Evolutionary conservation across 257 asterid species (phyloP).

Genomic region (Thymus quinquecostatus): DNA sequence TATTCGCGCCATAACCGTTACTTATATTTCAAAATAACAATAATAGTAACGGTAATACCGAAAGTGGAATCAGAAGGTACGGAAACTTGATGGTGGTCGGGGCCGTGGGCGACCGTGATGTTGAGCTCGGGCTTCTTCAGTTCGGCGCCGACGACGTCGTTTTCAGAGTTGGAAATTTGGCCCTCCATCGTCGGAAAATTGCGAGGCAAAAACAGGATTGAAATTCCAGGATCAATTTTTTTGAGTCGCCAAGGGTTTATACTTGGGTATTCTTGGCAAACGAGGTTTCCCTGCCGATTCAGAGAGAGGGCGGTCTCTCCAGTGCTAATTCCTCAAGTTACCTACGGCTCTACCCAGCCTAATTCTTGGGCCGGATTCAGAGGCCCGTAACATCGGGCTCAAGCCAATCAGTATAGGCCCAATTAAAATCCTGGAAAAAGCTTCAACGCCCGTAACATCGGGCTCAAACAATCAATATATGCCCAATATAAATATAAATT

Average conservation of each 20-base stretch:
- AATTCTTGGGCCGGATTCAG: too few relatives aligned
- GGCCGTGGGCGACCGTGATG: constrained; percentile 45
- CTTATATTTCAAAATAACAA: background rate
- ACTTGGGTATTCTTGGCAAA: background rate
- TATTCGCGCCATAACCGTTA: background rate
- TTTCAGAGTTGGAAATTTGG: constrained; percentile 21
- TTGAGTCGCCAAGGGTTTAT: constrained; percentile 15
- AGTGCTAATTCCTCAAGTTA: constrained; percentile 21
- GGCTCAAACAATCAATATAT: too few relatives aligned
- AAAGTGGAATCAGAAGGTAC: constrained; percentile 47
- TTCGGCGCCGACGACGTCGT: constrained; percentile 30
- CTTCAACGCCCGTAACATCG: too few relatives aligned
- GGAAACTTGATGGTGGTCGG: constrained; percentile 36
- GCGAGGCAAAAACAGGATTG: constrained; percentile 18
- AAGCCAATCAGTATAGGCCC: too few relatives aligned
- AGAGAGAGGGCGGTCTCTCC: background rate
- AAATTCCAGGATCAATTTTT: background rate
- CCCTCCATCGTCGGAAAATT: constrained; percentile 35
- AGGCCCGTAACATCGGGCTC: too few relatives aligned
- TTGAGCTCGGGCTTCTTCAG: constrained; percentile 32
- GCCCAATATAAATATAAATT: too few relatives aligned
- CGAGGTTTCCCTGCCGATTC: constrained; percentile 3
- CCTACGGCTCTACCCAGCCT: background rate
- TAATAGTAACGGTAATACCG: constrained; percentile 29
- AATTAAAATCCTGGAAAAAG: too few relatives aligned